Evolutionary conservation across 331 rosid genomes (phyloP).

Genomic region (Dryas integrifolia): DNA sequence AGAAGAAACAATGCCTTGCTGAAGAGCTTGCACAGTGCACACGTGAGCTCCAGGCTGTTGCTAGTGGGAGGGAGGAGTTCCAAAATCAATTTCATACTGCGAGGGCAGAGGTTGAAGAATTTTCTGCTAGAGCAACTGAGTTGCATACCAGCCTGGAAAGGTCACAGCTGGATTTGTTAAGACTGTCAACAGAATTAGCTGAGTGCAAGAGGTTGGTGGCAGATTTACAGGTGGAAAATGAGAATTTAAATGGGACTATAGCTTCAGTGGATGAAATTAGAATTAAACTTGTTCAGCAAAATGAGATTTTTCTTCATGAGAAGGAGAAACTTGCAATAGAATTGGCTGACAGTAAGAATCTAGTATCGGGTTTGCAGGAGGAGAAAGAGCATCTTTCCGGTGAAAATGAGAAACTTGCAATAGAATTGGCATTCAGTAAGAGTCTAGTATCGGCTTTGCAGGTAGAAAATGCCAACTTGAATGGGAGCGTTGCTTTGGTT

Average conservation of each 20-base stretch:
- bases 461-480: slow-evolving; percentile 52
- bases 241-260: slow-evolving; percentile 45
- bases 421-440: slow-evolving; percentile 50
- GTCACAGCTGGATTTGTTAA: slow-evolving; percentile 49
- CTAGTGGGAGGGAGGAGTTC: slow-evolving; percentile 52
- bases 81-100: slow-evolving; percentile 43
- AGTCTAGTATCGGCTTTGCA: slow-evolving; percentile 49
- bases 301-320: slow-evolving; percentile 47
- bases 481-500: slow-evolving; percentile 48
- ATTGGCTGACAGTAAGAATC: slow-evolving; percentile 39
- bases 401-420: slow-evolving; percentile 51
- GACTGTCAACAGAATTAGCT: slow-evolving; percentile 58
- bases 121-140: slow-evolving; percentile 54
- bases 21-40: slow-evolving; percentile 67
- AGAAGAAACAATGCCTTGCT: slow-evolving; percentile 56
- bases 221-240: slow-evolving; percentile 61
- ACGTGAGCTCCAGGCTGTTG: slow-evolving; percentile 49
- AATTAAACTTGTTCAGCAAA: slow-evolving; percentile 52
- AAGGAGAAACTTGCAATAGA: slow-evolving; percentile 59
- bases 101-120: slow-evolving; percentile 52
- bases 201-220: slow-evolving; percentile 58
- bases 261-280: slow-evolving; percentile 46
- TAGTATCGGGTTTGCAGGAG: slow-evolving; percentile 44
- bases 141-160: slow-evolving; percentile 54
- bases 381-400: slow-evolving; percentile 49